These are phyloP conservation scores for Pholiota microspora DNA, from an alignment of 768 basidiomycete genomes.

Conservation along the genomic window DNA sequence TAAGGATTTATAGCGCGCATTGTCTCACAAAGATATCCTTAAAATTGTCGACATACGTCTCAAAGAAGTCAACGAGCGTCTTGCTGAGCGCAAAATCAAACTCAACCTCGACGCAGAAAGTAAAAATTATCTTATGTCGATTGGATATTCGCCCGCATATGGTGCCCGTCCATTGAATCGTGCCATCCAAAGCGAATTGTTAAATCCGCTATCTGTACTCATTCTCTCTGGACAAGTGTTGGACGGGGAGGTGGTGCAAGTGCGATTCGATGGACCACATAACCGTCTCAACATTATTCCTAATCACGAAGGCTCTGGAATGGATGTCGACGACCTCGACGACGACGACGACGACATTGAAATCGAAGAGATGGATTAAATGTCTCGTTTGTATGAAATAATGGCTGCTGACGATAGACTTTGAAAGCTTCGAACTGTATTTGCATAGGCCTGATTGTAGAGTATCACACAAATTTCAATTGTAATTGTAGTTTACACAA, in stretches of 20 bases:
- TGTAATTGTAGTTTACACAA: neutral
- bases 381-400: neutral
- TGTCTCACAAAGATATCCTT: constrained; percentile 74
- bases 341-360: constrained; percentile 53
- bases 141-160: constrained; percentile 79
- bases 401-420: neutral
- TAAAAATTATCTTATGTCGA: constrained; percentile 71
- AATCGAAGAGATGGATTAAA: constrained; percentile 67
- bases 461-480: neutral
- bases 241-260: constrained; percentile 74
- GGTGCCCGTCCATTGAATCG: constrained; percentile 93
- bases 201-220: constrained; percentile 87
- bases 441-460: neutral
- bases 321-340: constrained; percentile 59
- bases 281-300: constrained; percentile 79
- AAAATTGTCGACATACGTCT: constrained; percentile 90
- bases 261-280: constrained; percentile 78
- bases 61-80: constrained; percentile 79
- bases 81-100: constrained; percentile 76
- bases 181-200: constrained; percentile 86
- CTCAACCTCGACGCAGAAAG: constrained; percentile 75
- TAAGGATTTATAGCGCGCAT: constrained; percentile 54
- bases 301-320: constrained; percentile 70
- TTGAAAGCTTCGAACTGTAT: neutral
- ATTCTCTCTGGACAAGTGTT: constrained; percentile 80